Evolutionary conservation across 192 early-diverging fungal species (phyloP).

Genomic region (Glomus cerebriforme): DNA sequence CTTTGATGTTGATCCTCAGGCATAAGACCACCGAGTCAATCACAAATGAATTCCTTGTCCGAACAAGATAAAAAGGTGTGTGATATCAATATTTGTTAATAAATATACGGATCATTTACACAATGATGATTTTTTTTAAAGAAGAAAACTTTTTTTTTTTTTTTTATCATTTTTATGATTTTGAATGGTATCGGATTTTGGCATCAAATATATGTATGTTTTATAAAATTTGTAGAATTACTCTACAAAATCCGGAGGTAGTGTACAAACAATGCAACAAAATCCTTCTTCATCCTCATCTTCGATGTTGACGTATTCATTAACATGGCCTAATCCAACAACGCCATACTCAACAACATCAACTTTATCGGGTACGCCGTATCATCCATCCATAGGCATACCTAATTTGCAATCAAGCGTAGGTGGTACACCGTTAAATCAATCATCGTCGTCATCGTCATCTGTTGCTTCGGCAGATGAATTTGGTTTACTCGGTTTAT

Average conservation of each 20-base stretch:
- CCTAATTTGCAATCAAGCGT: constrained; percentile 9
- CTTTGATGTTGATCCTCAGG: constrained; percentile 26
- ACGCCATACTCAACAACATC: constrained; percentile 33
- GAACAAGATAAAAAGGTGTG: constrained; percentile 35
- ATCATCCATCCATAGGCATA: constrained; percentile 25
- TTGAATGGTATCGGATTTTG: not conserved
- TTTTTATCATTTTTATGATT: not conserved
- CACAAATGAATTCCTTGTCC: constrained; percentile 29
- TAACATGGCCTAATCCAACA: constrained; percentile 24
- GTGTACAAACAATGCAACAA: constrained; percentile 25
- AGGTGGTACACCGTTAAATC: constrained; percentile 9
- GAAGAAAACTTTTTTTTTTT: too few species aligned
- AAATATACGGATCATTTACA: not conserved
- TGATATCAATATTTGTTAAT: not conserved
- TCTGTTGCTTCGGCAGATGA: constrained; percentile 17
- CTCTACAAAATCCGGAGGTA: constrained; percentile 44
- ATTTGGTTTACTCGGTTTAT: constrained; percentile 82
- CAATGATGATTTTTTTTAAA: too few species aligned
- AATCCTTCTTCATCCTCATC: constrained; percentile 26
- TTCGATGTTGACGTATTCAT: constrained; percentile 38
- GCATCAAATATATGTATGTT: not conserved
- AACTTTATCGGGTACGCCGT: not conserved
- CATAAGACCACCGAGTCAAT: constrained; percentile 23
- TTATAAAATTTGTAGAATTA: constrained; percentile 37
- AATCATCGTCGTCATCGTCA: constrained; percentile 18